Percentiles rank a stretch among this genome's conserved stretches.
These are phyloP conservation scores for Quercus glauca DNA, from an alignment of 306 rosid genomes.

Conservation along the genomic window DNA sequence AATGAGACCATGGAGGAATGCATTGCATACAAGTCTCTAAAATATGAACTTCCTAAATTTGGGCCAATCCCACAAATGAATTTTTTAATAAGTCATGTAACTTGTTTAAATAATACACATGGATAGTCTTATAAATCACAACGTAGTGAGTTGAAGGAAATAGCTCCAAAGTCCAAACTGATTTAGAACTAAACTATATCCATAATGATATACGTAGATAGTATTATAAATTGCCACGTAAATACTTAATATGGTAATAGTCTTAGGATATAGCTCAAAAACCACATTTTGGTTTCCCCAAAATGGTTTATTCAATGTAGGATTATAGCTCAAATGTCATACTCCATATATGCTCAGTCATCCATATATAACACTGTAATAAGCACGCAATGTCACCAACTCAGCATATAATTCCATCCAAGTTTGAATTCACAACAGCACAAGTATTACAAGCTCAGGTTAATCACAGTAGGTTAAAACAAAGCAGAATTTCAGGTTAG, in stretches of 20 bases:
- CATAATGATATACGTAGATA: too few relatives aligned
- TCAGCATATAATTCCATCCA: not conserved
- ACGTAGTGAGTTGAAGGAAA: too few relatives aligned
- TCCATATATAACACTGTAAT: not conserved
- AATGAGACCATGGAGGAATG: not conserved
- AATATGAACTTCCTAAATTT: not conserved
- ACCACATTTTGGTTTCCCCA: not conserved
- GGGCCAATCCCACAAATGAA: too few relatives aligned
- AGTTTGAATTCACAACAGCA: not conserved
- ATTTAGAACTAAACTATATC: too few relatives aligned
- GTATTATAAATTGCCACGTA: too few relatives aligned
- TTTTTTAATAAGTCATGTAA: too few relatives aligned
- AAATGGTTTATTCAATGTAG: not conserved
- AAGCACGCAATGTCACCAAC: not conserved
- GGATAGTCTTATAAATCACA: too few relatives aligned
- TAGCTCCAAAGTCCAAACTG: too few relatives aligned
- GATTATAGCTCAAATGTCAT: not conserved
- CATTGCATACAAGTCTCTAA: not conserved
- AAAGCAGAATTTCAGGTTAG: too few relatives aligned
- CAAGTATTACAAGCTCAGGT: not conserved
- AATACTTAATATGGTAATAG: too few relatives aligned
- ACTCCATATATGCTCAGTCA: not conserved
- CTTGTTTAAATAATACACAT: too few relatives aligned
- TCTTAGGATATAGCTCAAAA: not conserved
- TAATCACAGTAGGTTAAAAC: not conserved